Evolutionary conservation across 73 alveolate species (phyloP), one percentile per base, ranked within the genome.

Genomic region (Urostyla sp.): DNA sequence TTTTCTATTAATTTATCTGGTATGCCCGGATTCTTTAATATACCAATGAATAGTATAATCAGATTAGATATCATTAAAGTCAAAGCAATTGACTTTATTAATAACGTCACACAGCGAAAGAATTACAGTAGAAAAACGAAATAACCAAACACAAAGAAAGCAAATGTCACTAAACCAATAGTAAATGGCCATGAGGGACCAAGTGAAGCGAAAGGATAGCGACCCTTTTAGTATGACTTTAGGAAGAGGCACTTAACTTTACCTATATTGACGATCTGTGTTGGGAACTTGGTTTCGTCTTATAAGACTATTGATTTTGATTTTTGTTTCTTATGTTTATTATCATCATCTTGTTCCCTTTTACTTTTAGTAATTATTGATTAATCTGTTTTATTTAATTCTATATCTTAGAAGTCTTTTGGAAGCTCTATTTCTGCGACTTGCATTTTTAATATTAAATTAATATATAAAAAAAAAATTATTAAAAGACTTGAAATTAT

Each of bases 151-250:
- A 46, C 66, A 2, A 37, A 7, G 2, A 36, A 16, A 45, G 80
- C 80, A 43, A 66, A 66, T 3, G 23, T 10, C 1, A 40, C 7
- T 11, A 66, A 63, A 21, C 63, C 63, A 11, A 66, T 66, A n/a
- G 80, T 66, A 28, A 66, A 66, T 6, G 67, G 49, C 80, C 80
- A 66, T 20, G 20, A 43, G 16, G 80, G 80, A 5, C 80, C 80
- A 10, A 66, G n/a, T 20, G 80, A 66, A 7, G 44, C 10, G 28
- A 66, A 5, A n/a, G 80, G 80, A 3, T 59, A 16, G 20, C 66
- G 37, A 8, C 80, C 80, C 20, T 44, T 40, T 11, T 66, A 13
- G 28, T 43, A 66, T 44, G 30, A 66, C 13, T 16, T 66, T 16
- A 66, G 27, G 30, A 66, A 66, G 37, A 66, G 18, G 66, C 80